Evolutionary conservation across 23 red algal genomes (phyloP).

Genomic region (Cyanidioschyzon merolae): DNA sequence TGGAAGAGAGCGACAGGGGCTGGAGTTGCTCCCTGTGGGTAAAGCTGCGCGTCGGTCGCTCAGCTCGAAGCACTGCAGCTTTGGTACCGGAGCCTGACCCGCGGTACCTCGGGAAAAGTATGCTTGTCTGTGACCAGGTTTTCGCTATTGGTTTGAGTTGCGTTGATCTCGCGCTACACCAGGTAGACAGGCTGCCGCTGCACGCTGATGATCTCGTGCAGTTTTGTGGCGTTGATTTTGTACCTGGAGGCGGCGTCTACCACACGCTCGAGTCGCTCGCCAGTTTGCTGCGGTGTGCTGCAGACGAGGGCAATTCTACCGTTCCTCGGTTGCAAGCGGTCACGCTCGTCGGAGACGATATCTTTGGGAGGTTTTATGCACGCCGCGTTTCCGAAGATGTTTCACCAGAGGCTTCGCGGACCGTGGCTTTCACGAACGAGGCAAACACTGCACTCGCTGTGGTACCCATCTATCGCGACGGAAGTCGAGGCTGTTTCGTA

Average conservation of each 20-base stretch:
- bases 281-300: neutral
- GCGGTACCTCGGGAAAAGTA: no score
- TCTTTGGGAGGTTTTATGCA: neutral
- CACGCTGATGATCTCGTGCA: constrained; percentile 11
- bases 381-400: neutral
- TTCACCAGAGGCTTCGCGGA: neutral
- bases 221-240: neutral
- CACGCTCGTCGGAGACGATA: neutral
- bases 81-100: no score
- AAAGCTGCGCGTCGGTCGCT: no score
- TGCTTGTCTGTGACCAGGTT: no score
- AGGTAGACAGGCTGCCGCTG: neutral
- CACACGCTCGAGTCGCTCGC: neutral
- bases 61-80: no score
- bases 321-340: neutral
- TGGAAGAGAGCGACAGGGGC: no score
- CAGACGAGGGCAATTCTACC: neutral
- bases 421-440: neutral
- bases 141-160: neutral
- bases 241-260: neutral
- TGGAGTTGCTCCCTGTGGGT: no score
- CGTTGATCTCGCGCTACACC: neutral
- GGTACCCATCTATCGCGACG: neutral
- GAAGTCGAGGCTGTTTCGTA: neutral
- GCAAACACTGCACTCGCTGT: neutral